These are phyloP conservation scores for Talaromyces pinophilus DNA, from an alignment of 2,329 filamentous ascomycete genomes.

Conservation along the genomic window DNA sequence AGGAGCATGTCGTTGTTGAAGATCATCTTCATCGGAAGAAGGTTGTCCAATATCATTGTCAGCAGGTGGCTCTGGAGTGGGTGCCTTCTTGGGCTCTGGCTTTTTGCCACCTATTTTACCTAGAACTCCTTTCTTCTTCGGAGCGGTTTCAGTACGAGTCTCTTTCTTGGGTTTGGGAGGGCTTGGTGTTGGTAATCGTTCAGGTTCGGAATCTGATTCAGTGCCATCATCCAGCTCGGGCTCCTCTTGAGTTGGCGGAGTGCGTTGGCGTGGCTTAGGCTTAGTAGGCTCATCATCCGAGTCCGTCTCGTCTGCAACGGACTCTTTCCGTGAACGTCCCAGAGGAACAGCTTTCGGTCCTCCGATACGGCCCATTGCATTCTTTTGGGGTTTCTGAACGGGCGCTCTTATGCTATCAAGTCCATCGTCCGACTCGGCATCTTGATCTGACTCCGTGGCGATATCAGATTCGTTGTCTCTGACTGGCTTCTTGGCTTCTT, in stretches of 20 bases:
- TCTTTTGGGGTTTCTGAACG: constrained; percentile 19
- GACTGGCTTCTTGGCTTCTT: neutral
- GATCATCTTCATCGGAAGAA: neutral
- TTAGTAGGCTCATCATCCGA: constrained; percentile 20
- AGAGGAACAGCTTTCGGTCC: constrained; percentile 14
- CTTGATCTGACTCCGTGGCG: constrained; percentile 17
- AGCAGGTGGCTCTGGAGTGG: neutral
- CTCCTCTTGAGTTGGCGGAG: neutral
- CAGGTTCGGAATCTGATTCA: constrained; percentile 1
- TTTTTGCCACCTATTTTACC: constrained; percentile 31
- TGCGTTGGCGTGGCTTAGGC: constrained; percentile 1
- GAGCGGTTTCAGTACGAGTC: neutral
- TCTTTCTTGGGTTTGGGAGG: neutral
- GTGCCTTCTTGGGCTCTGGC: constrained; percentile 2
- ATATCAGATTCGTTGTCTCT: neutral
- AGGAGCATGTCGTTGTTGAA: constrained; percentile 14
- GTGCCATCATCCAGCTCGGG: neutral
- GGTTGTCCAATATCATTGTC: neutral
- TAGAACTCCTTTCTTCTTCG: constrained; percentile 23
- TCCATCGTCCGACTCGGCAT: constrained; percentile 7
- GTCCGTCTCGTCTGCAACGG: constrained; percentile 20
- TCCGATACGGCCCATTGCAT: constrained; percentile 26
- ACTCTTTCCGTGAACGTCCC: constrained; percentile 2
- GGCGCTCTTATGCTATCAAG: neutral
- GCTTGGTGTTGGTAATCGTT: neutral